Conservation (phyloP, 1,139 yeast genomes). For the Geotrichum histeridarum region DNA sequence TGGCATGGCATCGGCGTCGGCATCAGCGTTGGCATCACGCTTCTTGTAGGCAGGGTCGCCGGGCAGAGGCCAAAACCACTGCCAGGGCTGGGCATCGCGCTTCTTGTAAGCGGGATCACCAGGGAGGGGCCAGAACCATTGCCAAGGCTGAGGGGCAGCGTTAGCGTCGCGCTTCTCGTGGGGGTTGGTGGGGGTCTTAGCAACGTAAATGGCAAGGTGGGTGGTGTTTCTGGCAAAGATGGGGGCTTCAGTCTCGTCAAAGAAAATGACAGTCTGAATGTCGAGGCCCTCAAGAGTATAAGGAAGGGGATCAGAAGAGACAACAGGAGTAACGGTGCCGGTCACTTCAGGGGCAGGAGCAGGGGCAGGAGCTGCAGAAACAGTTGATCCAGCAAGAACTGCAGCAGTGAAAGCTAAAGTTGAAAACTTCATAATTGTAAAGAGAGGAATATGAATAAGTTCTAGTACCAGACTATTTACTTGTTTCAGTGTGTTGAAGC, state of each 20-base stretch:
- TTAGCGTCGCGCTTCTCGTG: constrained; percentile 1
- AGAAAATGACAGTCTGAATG: constrained; percentile 1
- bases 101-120: constrained; percentile 12
- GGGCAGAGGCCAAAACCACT: constrained; percentile 8
- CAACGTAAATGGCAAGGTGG: constrained; percentile 7
- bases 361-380: background rate
- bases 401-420: constrained; percentile 1
- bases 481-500: background rate
- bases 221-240: constrained; percentile 2
- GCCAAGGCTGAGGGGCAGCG: constrained; percentile 10
- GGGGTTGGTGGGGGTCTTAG: background rate
- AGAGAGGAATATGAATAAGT: background rate
- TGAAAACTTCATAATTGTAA: constrained; percentile 6
- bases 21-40: constrained; percentile 5
- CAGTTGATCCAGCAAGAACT: background rate
- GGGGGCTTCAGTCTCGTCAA: constrained; percentile 3
- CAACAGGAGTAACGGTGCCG: background rate
- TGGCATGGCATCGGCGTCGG: constrained; percentile 7
- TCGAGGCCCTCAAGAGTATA: constrained; percentile 7
- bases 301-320: constrained; percentile 6
- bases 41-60: constrained; percentile 15
- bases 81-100: constrained; percentile 9
- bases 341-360: background rate
- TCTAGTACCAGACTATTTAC: background rate
- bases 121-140: constrained; percentile 13